Evolutionary conservation across 2,329 filamentous ascomycete genomes (phyloP).

Genomic region (Penicillium sp.): DNA sequence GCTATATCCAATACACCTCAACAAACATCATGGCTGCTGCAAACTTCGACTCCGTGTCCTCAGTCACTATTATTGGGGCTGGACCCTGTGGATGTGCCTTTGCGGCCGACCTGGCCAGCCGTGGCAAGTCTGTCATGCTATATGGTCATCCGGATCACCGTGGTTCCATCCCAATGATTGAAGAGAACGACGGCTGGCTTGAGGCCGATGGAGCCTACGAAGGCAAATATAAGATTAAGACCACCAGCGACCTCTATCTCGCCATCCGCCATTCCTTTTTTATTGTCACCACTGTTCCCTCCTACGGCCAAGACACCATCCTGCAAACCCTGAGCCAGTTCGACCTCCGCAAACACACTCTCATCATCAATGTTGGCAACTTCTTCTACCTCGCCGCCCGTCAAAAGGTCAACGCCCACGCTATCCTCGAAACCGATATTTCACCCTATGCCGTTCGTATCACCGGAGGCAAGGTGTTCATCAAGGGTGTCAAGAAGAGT

Average conservation of each 20-base stretch:
- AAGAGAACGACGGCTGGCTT: constrained; percentile 20
- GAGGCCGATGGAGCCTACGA: constrained; percentile 15
- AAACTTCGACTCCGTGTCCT: constrained; percentile 10
- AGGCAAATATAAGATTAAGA: constrained; percentile 20
- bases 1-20: background rate
- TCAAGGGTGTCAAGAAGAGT: constrained; percentile 21
- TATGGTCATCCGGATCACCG: constrained; percentile 26
- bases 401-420: constrained; percentile 20
- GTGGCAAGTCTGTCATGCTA: constrained; percentile 21
- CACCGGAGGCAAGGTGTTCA: constrained; percentile 13
- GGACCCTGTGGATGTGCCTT: constrained; percentile 22
- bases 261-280: constrained; percentile 17
- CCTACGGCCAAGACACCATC: constrained; percentile 17
- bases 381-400: constrained; percentile 25
- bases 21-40: constrained; percentile 6
- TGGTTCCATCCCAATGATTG: constrained; percentile 21
- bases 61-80: constrained; percentile 20
- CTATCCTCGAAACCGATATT: constrained; percentile 22
- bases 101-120: constrained; percentile 21
- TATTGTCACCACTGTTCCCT: constrained; percentile 19
- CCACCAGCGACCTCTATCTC: constrained; percentile 21
- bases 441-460: constrained; percentile 21
- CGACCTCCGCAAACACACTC: constrained; percentile 19
- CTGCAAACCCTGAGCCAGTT: constrained; percentile 13
- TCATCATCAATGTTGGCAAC: constrained; percentile 26